A percentile compares a stretch with the other conserved stretches of the same genome.
Conservation (phyloP, 345 rosid species). For the Aegle marmelos region DNA sequence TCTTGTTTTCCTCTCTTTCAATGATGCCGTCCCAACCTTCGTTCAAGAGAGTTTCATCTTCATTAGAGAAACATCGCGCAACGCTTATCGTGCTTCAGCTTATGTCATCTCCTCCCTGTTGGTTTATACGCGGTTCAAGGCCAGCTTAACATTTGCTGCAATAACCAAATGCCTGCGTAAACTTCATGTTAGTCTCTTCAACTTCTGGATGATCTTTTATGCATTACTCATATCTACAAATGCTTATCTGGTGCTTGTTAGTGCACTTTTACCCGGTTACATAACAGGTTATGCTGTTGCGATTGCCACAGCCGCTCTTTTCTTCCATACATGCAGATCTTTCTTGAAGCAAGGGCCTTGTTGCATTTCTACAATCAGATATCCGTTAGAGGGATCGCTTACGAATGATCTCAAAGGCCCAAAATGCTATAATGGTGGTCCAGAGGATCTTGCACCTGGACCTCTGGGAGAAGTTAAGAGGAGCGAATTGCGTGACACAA, state of each 20-base stretch:
- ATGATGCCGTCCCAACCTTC: slow-evolving; percentile 65
- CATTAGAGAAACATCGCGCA: slow-evolving; percentile 63
- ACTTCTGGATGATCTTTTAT: slow-evolving; percentile 53
- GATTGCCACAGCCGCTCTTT: slow-evolving; percentile 65
- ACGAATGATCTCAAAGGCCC: slow-evolving; percentile 42
- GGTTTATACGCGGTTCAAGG: slow-evolving; percentile 57
- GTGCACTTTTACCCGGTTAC: slow-evolving; percentile 63
- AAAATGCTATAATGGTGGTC: slow-evolving; percentile 28
- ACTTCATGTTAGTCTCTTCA: slow-evolving; percentile 35
- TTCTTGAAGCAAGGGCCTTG: slow-evolving; percentile 54
- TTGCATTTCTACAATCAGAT: slow-evolving; percentile 56
- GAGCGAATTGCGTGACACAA: slow-evolving; percentile 23
- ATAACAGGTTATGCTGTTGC: slow-evolving; percentile 61
- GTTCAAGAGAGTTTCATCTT: slow-evolving; percentile 64
- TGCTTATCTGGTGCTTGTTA: slow-evolving; percentile 63
- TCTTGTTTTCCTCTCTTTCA: slow-evolving; percentile 62
- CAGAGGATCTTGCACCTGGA: slow-evolving; percentile 42
- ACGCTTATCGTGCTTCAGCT: slow-evolving; percentile 63
- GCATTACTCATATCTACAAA: slow-evolving; percentile 58
- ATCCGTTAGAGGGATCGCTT: slow-evolving; percentile 57
- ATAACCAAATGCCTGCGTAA: slow-evolving; percentile 34
- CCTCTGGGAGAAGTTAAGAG: slow-evolving; percentile 36
- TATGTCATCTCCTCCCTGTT: slow-evolving; percentile 57
- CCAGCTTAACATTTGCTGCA: slow-evolving; percentile 43
- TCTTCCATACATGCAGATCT: slow-evolving; percentile 60